These are phyloP conservation scores for Argentina anserina DNA, from an alignment of 306 rosid species.

Conservation along the genomic window DNA sequence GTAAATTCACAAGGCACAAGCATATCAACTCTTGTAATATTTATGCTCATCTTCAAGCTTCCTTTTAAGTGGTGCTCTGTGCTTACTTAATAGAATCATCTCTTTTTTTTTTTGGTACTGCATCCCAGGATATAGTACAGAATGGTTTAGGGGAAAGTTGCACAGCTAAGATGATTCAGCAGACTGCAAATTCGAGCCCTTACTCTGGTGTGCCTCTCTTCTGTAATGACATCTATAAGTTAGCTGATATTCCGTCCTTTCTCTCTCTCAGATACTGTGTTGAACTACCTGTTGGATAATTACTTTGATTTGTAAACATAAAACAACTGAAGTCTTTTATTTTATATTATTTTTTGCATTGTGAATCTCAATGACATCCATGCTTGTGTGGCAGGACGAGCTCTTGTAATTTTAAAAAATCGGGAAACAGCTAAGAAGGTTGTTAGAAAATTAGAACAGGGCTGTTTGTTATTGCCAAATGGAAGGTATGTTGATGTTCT, in stretches of 20 bases:
- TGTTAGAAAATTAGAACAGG: conserved; percentile 46
- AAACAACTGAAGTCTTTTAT: background rate
- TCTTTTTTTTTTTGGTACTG: conserved; percentile 2
- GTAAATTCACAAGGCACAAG: background rate
- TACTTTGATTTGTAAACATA: background rate
- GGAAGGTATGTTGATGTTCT: conserved; percentile 58
- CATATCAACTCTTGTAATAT: background rate
- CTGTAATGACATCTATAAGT: background rate
- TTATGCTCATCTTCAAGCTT: background rate
- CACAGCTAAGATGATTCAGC: conserved; percentile 71
- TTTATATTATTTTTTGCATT: background rate
- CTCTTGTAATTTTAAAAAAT: conserved; percentile 61
- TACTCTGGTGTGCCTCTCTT: conserved; percentile 49
- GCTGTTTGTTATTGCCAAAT: conserved; percentile 67
- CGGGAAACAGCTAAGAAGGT: conserved; percentile 64
- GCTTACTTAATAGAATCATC: background rate
- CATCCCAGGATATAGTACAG: conserved; percentile 59
- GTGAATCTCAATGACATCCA: conserved; percentile 11
- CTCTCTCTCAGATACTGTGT: background rate
- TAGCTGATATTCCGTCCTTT: background rate
- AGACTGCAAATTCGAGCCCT: conserved; percentile 55
- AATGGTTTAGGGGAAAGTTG: conserved; percentile 65
- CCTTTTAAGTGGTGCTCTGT: background rate
- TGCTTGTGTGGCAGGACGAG: conserved; percentile 64
- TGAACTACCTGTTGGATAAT: background rate